A percentile compares a stretch with the other conserved stretches of the same genome.
Evolutionary conservation across 768 basidiomycete species (phyloP).

Genomic region (Cystofilobasidium capitatum): DNA sequence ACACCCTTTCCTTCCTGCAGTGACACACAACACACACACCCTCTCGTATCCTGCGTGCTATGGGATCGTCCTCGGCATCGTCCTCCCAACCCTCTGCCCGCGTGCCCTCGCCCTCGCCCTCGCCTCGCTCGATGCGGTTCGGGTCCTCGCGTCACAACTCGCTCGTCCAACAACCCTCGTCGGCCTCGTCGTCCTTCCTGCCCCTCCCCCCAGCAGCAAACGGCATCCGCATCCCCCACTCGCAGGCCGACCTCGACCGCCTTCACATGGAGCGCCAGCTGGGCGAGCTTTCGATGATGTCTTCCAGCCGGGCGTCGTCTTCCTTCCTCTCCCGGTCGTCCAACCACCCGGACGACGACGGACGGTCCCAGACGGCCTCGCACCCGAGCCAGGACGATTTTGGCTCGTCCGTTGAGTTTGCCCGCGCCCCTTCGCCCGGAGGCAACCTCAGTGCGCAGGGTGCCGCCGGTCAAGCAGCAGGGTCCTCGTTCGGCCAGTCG

Average conservation of each 20-base stretch:
- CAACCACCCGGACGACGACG: neutral
- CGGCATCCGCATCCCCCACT: slow-evolving; percentile 22
- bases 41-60: neutral
- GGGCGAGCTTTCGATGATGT: slow-evolving; percentile 19
- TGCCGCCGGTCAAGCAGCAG: slow-evolving; percentile 2
- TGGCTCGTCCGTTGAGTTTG: slow-evolving; percentile 23
- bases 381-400: slow-evolving; percentile 17
- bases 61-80: slow-evolving; percentile 19
- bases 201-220: neutral
- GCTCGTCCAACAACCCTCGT: neutral
- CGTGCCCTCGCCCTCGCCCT: slow-evolving; percentile 23
- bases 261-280: slow-evolving; percentile 20
- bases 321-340: slow-evolving; percentile 9
- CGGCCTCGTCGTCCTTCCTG: neutral
- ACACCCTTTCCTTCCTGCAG: neutral
- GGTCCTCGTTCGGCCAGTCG: neutral
- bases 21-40: neutral
- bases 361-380: neutral
- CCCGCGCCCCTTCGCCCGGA: slow-evolving; percentile 1
- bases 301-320: slow-evolving; percentile 23
- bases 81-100: slow-evolving; percentile 15
- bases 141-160: neutral
- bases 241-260: slow-evolving; percentile 23
- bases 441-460: slow-evolving; percentile 10
- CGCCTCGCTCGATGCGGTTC: slow-evolving; percentile 23